Base-by-base conservation (phyloP, 2,329 filamentous ascomycete genomes). In the Corinectria fuckeliana region DNA sequence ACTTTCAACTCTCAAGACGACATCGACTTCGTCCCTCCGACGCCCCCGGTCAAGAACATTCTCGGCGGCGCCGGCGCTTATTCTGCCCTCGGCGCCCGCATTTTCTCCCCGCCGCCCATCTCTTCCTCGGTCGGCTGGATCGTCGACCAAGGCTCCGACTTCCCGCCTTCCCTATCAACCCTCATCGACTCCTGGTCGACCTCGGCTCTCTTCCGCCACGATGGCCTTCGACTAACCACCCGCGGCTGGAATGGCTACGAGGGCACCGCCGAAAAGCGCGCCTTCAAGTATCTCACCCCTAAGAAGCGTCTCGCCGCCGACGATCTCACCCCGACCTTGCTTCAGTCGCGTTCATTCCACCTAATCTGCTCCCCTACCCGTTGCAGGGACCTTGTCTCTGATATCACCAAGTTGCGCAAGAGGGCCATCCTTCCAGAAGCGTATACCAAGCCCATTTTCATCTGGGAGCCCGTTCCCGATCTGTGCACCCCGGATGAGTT, bases 401-500 rank as follows among this genome's bases (percentile, higher is more conserved):
- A 88, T n/a, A 91, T 98, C 59, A 79, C 88, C 5, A 77, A 81
- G 4, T 82, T 87, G 26, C 79, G 85, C 8, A 82, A 81, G 69
- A 76, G 76, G 8, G 62, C 78, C 21, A 61, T 67, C 13, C 62
- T 75, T 0, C 60, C 66, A 4, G 72, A 76, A 44, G 61, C 69
- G 10, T 81, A 80, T 65, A 69, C 79, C 1, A 84, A 85, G 47
- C 91, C 93, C 1, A 76, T 93, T 6, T 92, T 97, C 73, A 86
- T 98, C 51, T 99, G 94, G 94, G 95, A 99, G 74, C 95, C 95
- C 1, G 91, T 97, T 1, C 95, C 95, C 1, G 92, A 97, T 75
- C 83, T 92, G 1, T 97, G 93, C 74, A 89, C 85, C 0, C 88
- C 92, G 0, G 86, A 88, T 39, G 83, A 89, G 72, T 77, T 89